A percentile compares a stretch with the other conserved stretches of the same genome.
Conservation (phyloP, 495 filamentous ascomycete genomes). For the Talaromyces wortmannii region DNA sequence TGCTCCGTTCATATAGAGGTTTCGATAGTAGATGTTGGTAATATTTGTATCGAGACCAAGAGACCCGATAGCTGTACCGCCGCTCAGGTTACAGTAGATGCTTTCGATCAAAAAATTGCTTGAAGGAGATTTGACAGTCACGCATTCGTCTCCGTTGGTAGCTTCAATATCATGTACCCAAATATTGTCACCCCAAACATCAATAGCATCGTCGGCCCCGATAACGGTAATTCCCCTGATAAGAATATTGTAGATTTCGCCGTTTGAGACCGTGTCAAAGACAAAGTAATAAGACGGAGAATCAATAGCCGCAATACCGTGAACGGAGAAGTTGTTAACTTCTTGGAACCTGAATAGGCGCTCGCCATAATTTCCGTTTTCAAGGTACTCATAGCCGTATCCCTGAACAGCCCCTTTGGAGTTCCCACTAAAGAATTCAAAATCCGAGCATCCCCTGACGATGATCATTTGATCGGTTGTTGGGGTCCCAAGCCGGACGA, state of each 20-base stretch:
- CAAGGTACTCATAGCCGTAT: neutral
- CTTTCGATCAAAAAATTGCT: conserved; percentile 40
- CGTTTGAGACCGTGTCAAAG: neutral
- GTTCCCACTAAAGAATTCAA: neutral
- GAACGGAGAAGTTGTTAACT: neutral
- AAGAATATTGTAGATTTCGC: neutral
- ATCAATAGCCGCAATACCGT: neutral
- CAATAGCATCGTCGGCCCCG: neutral
- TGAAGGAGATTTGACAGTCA: conserved; percentile 16
- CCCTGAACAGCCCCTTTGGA: neutral
- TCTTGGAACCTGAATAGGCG: neutral
- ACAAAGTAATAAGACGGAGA: neutral
- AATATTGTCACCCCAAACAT: neutral
- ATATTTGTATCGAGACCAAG: conserved; percentile 14
- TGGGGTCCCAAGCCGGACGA: no score
- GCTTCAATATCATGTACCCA: neutral
- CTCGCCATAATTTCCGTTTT: neutral
- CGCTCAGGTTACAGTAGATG: conserved; percentile 38
- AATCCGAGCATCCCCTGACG: neutral
- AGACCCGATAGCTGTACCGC: no score
- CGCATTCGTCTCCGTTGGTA: neutral
- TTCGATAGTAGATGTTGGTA: no score
- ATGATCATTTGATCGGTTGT: no score
- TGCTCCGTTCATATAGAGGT: no score
- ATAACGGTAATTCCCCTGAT: neutral